Conservation (phyloP, 352 stramenopile genomes). For the Pythium brachiatum region DNA sequence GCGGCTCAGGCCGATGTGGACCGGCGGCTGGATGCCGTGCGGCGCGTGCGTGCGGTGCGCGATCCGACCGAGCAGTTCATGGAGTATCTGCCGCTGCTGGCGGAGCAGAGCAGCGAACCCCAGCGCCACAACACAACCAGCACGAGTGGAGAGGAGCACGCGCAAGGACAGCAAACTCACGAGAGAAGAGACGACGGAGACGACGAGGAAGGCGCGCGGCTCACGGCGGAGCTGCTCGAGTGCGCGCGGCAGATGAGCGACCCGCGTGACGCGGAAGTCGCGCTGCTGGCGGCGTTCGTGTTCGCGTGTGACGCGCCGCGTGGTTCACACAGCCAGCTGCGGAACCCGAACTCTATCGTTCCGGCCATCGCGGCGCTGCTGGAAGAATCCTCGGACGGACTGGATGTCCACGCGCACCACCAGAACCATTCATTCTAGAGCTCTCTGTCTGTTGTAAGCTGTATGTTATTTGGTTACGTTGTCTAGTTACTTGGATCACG, state of each 20-base stretch:
- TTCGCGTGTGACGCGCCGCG: conserved; percentile 41
- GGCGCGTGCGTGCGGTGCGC: conserved; percentile 47
- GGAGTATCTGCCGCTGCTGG: conserved; percentile 56
- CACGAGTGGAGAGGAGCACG: background rate
- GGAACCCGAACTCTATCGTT: conserved; percentile 33
- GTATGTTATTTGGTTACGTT: background rate
- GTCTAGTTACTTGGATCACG: conserved; percentile 18
- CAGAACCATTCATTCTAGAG: conserved; percentile 29
- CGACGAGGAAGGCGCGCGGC: conserved; percentile 28
- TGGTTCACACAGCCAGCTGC: conserved; percentile 19
- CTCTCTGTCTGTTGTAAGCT: background rate
- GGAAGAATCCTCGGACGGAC: conserved; percentile 27
- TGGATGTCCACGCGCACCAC: background rate
- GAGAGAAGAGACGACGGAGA: background rate
- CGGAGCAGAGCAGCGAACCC: conserved; percentile 23
- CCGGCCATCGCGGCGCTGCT: conserved; percentile 67
- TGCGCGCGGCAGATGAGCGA: conserved; percentile 43
- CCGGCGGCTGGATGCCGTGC: conserved; percentile 49
- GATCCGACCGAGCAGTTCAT: conserved; percentile 59
- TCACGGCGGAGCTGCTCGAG: conserved; percentile 52
- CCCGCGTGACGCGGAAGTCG: conserved; percentile 50
- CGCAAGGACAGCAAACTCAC: background rate
- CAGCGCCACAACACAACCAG: background rate
- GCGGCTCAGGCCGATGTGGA: conserved; percentile 33
- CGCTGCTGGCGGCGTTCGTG: conserved; percentile 61